Conservation (phyloP, 768 basidiomycete genomes). For the Leccinum disarticulatum region DNA sequence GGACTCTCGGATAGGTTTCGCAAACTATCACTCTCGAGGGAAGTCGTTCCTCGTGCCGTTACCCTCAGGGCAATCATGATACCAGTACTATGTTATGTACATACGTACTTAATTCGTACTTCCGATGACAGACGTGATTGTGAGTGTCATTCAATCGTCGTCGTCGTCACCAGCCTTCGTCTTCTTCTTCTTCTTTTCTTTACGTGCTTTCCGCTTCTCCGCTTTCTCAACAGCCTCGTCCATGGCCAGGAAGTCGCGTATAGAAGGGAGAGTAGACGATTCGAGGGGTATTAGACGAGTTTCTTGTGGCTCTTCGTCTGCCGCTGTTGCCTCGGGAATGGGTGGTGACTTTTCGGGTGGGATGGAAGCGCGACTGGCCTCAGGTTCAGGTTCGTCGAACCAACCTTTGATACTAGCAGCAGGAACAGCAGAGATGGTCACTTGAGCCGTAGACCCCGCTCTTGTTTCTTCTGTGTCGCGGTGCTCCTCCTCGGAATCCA, state of each 20-base stretch:
- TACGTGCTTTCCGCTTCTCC: constrained; percentile 69
- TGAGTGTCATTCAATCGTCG: constrained; percentile 26
- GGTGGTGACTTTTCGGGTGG: constrained; percentile 15
- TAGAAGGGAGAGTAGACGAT: constrained; percentile 81
- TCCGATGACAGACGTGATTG: neutral
- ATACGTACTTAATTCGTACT: constrained; percentile 4
- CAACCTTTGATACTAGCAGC: constrained; percentile 35
- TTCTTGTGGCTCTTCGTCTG: constrained; percentile 39
- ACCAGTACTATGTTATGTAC: neutral
- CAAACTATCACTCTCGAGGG: constrained; percentile 61
- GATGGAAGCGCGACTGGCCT: constrained; percentile 10
- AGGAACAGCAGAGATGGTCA: constrained; percentile 7
- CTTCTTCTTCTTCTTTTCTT: constrained; percentile 68
- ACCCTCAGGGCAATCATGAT: constrained; percentile 6
- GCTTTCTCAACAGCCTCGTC: constrained; percentile 64
- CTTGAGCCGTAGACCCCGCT: constrained; percentile 10
- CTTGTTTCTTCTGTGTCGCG: constrained; percentile 16
- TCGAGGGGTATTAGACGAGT: constrained; percentile 69
- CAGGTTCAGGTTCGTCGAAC: constrained; percentile 45
- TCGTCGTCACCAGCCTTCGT: constrained; percentile 24
- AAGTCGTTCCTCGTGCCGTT: constrained; percentile 28
- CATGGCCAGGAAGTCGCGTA: constrained; percentile 78
- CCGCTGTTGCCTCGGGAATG: constrained; percentile 4
- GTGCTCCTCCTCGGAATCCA: constrained; percentile 45
- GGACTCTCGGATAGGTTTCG: constrained; percentile 66